These are phyloP conservation scores for Botrytis medusae DNA, from an alignment of 2,329 filamentous ascomycete species.

Conservation along the genomic window DNA sequence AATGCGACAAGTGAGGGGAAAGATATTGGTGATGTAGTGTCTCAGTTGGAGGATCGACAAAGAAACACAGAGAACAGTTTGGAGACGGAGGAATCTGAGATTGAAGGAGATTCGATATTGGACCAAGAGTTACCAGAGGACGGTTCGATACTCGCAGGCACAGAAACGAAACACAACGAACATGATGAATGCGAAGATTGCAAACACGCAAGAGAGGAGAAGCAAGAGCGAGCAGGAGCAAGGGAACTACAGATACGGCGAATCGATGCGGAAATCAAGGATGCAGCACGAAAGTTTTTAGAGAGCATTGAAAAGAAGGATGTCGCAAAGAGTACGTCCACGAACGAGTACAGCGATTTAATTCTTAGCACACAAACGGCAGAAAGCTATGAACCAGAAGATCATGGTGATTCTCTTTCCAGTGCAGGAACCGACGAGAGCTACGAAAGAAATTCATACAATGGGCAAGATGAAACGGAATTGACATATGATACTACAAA, in stretches of 20 bases:
- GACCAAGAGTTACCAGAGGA: constrained; percentile 7
- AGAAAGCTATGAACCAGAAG: constrained; percentile 34
- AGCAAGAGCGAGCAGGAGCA: constrained; percentile 23
- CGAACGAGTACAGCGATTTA: constrained; percentile 37
- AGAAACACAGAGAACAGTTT: not conserved
- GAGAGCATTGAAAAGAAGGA: constrained; percentile 47
- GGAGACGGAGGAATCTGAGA: not conserved
- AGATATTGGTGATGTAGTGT: constrained; percentile 8
- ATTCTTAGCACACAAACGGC: constrained; percentile 40
- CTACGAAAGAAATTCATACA: constrained; percentile 32
- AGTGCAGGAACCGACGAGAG: constrained; percentile 35
- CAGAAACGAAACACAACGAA: constrained; percentile 20
- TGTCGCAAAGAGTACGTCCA: constrained; percentile 18
- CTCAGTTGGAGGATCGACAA: constrained; percentile 11
- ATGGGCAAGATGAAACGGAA: constrained; percentile 29
- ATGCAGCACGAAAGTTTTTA: constrained; percentile 52
- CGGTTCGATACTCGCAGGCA: constrained; percentile 23
- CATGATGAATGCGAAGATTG: constrained; percentile 21
- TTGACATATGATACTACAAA: constrained; percentile 27
- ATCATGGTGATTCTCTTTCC: constrained; percentile 16
- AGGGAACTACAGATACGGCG: constrained; percentile 34
- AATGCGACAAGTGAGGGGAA: constrained; percentile 20
- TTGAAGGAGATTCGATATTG: constrained; percentile 3
- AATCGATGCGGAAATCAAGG: constrained; percentile 55
- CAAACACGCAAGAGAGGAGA: constrained; percentile 27